phyloP scores from a whole-genome alignment of 371 early-diverging fungal species.

The Catenaria anguillulae region DNA sequence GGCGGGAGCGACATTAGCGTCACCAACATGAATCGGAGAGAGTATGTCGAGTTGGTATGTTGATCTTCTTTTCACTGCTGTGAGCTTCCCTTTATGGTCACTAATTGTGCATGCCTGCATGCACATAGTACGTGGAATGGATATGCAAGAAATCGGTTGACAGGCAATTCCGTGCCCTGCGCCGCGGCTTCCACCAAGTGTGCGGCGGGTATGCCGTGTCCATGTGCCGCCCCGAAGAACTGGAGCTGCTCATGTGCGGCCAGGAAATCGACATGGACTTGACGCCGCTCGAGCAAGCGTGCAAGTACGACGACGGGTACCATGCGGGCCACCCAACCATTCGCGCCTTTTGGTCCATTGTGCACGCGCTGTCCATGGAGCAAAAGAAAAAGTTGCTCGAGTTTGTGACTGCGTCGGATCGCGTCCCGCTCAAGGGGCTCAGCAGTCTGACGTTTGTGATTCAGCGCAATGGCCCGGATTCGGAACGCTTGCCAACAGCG shows the following conservation, averaged over 20 bases:
- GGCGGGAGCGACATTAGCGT: constrained; percentile 59
- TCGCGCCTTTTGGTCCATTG: constrained; percentile 62
- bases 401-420: constrained; percentile 80
- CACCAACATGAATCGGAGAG: constrained; percentile 52
- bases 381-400: constrained; percentile 58
- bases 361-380: constrained; percentile 42
- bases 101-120: no score
- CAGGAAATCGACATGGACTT: constrained; percentile 58
- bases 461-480: constrained; percentile 27
- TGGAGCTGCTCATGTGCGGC: constrained; percentile 80
- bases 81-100: constrained; percentile 8
- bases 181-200: constrained; percentile 62
- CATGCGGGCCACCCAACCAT: constrained; percentile 48
- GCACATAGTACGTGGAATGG: constrained; percentile 64
- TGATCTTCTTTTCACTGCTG: no score
- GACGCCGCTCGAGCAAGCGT: constrained; percentile 54
- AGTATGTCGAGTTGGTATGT: constrained; percentile 26
- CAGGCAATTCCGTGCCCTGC: constrained; percentile 68
- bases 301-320: constrained; percentile 73
- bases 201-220: constrained; percentile 45
- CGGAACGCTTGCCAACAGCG: constrained; percentile 56
- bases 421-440: constrained; percentile 85
- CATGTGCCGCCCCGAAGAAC: constrained; percentile 42
- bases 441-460: constrained; percentile 55
- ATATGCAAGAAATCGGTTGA: constrained; percentile 62